Percentiles rank a stretch among this genome's conserved stretches.
Conservation (phyloP, 768 basidiomycete species). For the Tephrocybe sp. region DNA sequence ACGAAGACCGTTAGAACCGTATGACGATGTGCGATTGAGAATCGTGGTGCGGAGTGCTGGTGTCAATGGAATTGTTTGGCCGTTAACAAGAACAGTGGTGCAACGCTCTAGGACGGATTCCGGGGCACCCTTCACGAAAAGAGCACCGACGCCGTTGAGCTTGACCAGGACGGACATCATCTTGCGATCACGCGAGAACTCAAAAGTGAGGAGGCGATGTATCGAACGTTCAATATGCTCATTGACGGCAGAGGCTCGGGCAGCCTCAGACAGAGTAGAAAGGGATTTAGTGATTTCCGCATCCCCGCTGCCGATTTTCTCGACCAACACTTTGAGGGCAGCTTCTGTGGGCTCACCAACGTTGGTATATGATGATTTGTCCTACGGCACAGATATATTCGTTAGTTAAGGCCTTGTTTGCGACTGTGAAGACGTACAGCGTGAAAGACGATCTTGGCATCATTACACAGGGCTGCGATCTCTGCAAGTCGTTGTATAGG, state of each 20-base stretch:
- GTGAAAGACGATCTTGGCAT: constrained; percentile 86
- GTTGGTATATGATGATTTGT: constrained; percentile 74
- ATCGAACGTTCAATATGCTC: constrained; percentile 75
- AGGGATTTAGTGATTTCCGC: constrained; percentile 56
- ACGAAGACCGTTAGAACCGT: constrained; percentile 80
- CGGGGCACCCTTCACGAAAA: constrained; percentile 95
- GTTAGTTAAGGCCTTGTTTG: background rate
- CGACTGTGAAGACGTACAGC: constrained; percentile 41
- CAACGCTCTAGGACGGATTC: constrained; percentile 94
- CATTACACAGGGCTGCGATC: constrained; percentile 93
- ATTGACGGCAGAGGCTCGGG: constrained; percentile 82
- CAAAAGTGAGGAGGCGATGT: constrained; percentile 87
- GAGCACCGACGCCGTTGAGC: constrained; percentile 62
- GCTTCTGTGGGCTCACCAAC: constrained; percentile 98
- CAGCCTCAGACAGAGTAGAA: constrained; percentile 47
- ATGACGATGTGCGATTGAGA: constrained; percentile 62
- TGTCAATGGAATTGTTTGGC: constrained; percentile 63
- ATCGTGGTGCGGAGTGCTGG: constrained; percentile 55
- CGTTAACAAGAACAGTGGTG: constrained; percentile 65
- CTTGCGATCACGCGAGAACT: constrained; percentile 97
- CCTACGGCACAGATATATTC: constrained; percentile 41
- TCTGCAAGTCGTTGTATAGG: constrained; percentile 84
- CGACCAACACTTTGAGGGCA: constrained; percentile 89
- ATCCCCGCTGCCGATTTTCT: constrained; percentile 85
- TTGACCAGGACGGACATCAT: constrained; percentile 97